A percentile compares a stretch with the other conserved stretches of the same genome.
Conservation (phyloP, 1,139 yeast genomes). For the Yamadazyma conglobata region DNA sequence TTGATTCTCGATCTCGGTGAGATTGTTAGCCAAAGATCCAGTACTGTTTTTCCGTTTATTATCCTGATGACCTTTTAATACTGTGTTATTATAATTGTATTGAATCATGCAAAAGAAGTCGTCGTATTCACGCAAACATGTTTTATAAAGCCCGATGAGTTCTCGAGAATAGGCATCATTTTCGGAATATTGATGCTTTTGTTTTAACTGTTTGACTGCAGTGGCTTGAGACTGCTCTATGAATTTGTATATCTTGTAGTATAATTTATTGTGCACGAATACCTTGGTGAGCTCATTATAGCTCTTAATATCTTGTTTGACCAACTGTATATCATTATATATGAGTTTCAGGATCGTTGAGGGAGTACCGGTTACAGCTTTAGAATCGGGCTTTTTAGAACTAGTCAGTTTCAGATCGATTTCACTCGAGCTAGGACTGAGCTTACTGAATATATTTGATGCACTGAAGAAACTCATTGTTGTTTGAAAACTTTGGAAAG, state of each 20-base stretch:
- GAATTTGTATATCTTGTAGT: conserved; percentile 14
- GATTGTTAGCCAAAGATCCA: background rate
- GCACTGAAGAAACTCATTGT: background rate
- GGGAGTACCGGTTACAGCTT: conserved; percentile 5
- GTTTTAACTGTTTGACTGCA: conserved; percentile 8
- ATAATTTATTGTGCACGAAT: conserved; percentile 10
- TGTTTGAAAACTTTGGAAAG: no score
- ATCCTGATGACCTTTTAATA: conserved; percentile 3
- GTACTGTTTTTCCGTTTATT: conserved; percentile 1
- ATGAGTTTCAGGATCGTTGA: conserved; percentile 8
- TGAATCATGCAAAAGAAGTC: conserved; percentile 12
- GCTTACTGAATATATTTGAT: background rate
- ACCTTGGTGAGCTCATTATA: conserved; percentile 12
- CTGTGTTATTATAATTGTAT: conserved; percentile 12
- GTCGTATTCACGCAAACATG: conserved; percentile 11
- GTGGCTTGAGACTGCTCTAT: conserved; percentile 10
- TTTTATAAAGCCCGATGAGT: conserved; percentile 9
- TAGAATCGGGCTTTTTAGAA: background rate
- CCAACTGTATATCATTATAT: conserved; percentile 13
- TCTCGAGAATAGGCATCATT: conserved; percentile 8
- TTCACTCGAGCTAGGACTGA: conserved; percentile 1
- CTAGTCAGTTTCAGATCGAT: no score
- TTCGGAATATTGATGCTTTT: conserved; percentile 6
- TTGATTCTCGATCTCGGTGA: conserved; percentile 1
- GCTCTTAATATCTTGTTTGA: conserved; percentile 12